phyloP scores from a whole-genome alignment of 805 yeast species.

The Osmozyma mogii region DNA sequence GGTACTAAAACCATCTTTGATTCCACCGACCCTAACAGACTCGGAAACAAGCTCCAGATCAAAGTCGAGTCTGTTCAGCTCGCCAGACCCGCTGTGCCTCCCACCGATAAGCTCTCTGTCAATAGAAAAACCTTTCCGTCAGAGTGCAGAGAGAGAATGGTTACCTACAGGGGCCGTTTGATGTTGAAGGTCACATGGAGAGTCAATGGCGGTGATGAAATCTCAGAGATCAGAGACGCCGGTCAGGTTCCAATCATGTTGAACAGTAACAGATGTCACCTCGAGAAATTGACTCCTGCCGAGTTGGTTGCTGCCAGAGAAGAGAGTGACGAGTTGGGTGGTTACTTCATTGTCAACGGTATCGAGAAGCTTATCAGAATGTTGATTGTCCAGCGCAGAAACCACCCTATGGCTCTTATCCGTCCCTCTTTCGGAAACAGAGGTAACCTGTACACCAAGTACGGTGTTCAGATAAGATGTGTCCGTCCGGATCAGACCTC shows the following conservation, averaged over 20 bases:
- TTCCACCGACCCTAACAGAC: slow-evolving; percentile 53
- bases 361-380: slow-evolving; percentile 93
- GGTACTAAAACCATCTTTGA: slow-evolving; percentile 84
- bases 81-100: slow-evolving; percentile 72
- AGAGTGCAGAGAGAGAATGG: slow-evolving; percentile 79
- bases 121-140: slow-evolving; percentile 77
- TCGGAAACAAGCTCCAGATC: slow-evolving; percentile 79
- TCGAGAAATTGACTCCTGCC: slow-evolving; percentile 74
- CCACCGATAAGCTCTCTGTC: slow-evolving; percentile 62
- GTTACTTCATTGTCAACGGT: slow-evolving; percentile 93
- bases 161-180: slow-evolving; percentile 72
- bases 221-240: slow-evolving; percentile 76
- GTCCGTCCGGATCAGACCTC: slow-evolving; percentile 97
- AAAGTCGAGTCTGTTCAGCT: slow-evolving; percentile 87
- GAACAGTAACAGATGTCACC: slow-evolving; percentile 83
- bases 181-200: slow-evolving; percentile 76
- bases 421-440: slow-evolving; percentile 93
- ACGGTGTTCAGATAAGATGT: slow-evolving; percentile 88
- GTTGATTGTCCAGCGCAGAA: slow-evolving; percentile 96
- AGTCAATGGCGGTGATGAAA: slow-evolving; percentile 81
- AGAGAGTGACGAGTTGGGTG: slow-evolving; percentile 94
- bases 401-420: slow-evolving; percentile 95
- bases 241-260: slow-evolving; percentile 92
- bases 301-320: slow-evolving; percentile 74
- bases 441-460: slow-evolving; percentile 83